Percentiles rank a stretch among this genome's conserved stretches.
Evolutionary conservation across 495 filamentous ascomycete genomes (phyloP).

Genomic region (Podospora pseudoanserina): DNA sequence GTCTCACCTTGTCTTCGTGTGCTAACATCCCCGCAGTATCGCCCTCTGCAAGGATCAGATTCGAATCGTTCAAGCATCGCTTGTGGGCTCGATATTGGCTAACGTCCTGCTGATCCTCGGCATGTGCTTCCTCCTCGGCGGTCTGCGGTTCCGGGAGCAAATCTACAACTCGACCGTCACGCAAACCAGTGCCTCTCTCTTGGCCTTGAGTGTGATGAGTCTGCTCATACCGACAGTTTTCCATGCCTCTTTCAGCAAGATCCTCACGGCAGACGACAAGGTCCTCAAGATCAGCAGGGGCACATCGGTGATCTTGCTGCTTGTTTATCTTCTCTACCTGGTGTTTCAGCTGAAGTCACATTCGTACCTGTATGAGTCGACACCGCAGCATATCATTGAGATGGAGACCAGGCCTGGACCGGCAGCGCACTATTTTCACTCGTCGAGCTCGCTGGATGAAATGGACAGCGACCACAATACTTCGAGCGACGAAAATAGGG

Average conservation of each 20-base stretch:
- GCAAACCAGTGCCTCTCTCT: constrained; percentile 89
- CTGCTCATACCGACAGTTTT: constrained; percentile 84
- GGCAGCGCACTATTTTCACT: constrained; percentile 73
- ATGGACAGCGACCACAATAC: neutral
- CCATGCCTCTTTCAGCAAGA: constrained; percentile 75
- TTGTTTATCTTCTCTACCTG: constrained; percentile 83
- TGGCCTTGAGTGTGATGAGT: constrained; percentile 85
- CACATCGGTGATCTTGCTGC: constrained; percentile 79
- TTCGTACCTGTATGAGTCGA: constrained; percentile 85
- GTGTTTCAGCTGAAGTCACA: constrained; percentile 91
- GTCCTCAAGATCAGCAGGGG: constrained; percentile 84
- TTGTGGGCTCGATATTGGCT: constrained; percentile 83
- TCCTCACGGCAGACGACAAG: constrained; percentile 56
- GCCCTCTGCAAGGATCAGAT: constrained; percentile 76
- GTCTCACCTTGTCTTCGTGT: neutral
- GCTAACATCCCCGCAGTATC: constrained; percentile 48
- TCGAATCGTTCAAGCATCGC: constrained; percentile 80
- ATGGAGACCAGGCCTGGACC: constrained; percentile 82
- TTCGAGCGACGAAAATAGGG: neutral
- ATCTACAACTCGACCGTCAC: constrained; percentile 94
- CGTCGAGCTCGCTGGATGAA: constrained; percentile 36
- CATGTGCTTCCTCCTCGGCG: constrained; percentile 85
- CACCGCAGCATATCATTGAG: constrained; percentile 83
- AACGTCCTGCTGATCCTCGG: constrained; percentile 86
- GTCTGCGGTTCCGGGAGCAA: constrained; percentile 84